Conservation (phyloP, 257 asterid species). For the Hygrophila difformis region DNA sequence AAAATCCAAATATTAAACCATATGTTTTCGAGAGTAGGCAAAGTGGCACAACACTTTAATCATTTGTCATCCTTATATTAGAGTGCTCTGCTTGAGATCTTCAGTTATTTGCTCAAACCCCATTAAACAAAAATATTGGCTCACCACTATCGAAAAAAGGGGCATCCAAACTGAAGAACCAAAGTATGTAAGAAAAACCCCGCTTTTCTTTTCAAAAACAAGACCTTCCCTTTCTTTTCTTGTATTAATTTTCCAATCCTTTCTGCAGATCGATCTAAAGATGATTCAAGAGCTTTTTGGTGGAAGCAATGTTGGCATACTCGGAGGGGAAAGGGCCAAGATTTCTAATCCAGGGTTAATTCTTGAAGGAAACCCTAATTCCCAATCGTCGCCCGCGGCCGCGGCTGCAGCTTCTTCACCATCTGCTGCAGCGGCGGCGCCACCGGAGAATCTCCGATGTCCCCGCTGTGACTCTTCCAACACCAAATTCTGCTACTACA, state of each 20-base stretch:
- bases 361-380: slow-evolving; percentile 19
- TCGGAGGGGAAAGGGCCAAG: slow-evolving; percentile 39
- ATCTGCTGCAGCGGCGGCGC: slow-evolving; percentile 18
- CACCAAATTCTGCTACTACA: slow-evolving; percentile 80
- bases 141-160: too few relatives aligned
- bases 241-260: slow-evolving; percentile 18
- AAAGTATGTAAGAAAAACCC: too few relatives aligned
- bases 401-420: slow-evolving; percentile 22
- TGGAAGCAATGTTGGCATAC: slow-evolving; percentile 31
- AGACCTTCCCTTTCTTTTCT: slow-evolving; percentile 24
- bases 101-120: slow-evolving; percentile 18
- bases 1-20: slow-evolving; percentile 30
- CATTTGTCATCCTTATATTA: slow-evolving; percentile 26
- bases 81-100: slow-evolving; percentile 23
- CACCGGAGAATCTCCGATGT: slow-evolving; percentile 42
- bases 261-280: slow-evolving; percentile 23
- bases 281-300: slow-evolving; percentile 74
- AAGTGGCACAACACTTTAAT: slow-evolving; percentile 29
- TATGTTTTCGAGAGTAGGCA: slow-evolving; percentile 28
- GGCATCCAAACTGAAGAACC: too few relatives aligned
- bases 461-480: slow-evolving; percentile 81
- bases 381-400: slow-evolving; percentile 22
- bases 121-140: too few relatives aligned
- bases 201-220: too few relatives aligned
- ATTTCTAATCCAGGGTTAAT: slow-evolving; percentile 22